These are phyloP conservation scores for Daldinia sp. DNA, from an alignment of 2,329 filamentous ascomycete species.

Conservation along the genomic window DNA sequence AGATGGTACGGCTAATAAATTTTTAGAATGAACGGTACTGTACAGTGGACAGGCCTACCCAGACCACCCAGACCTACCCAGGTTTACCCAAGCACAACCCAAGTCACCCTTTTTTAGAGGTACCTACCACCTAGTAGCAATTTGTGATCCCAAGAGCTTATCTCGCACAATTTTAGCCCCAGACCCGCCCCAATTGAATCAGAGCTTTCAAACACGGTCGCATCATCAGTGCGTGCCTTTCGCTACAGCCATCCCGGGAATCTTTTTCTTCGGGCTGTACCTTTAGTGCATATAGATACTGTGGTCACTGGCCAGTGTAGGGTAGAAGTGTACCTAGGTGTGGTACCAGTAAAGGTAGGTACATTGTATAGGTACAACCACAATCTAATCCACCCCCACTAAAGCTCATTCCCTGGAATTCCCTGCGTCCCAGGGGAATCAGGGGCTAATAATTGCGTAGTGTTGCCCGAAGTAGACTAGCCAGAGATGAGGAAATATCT, in stretches of 20 bases:
- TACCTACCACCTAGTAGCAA: slow-evolving; percentile 2
- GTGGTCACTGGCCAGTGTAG: neutral
- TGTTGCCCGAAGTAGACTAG: slow-evolving; percentile 25
- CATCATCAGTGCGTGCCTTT: slow-evolving; percentile 37
- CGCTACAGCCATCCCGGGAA: neutral
- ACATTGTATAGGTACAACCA: slow-evolving; percentile 19
- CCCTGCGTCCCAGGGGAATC: slow-evolving; percentile 35
- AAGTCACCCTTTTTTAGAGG: slow-evolving; percentile 4
- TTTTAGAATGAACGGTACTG: slow-evolving; percentile 33
- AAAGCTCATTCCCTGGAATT: slow-evolving; percentile 39
- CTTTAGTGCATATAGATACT: neutral
- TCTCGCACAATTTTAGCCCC: slow-evolving; percentile 43
- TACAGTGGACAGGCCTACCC: slow-evolving; percentile 30
- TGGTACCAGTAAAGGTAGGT: slow-evolving; percentile 8
- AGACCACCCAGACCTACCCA: neutral
- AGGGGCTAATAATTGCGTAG: slow-evolving; percentile 38
- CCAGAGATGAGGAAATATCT: slow-evolving; percentile 15
- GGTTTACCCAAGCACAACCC: neutral
- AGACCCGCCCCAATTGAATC: slow-evolving; percentile 40
- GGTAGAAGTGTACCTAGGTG: neutral
- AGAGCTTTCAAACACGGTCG: slow-evolving; percentile 40
- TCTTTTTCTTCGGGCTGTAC: neutral
- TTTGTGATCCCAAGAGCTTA: slow-evolving; percentile 26
- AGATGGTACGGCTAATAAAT: slow-evolving; percentile 42
- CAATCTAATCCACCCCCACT: slow-evolving; percentile 32